A percentile compares a stretch with the other conserved stretches of the same genome.
phyloP scores from a whole-genome alignment of 176 grass and related monocot genomes.

The Themeda triandra region DNA sequence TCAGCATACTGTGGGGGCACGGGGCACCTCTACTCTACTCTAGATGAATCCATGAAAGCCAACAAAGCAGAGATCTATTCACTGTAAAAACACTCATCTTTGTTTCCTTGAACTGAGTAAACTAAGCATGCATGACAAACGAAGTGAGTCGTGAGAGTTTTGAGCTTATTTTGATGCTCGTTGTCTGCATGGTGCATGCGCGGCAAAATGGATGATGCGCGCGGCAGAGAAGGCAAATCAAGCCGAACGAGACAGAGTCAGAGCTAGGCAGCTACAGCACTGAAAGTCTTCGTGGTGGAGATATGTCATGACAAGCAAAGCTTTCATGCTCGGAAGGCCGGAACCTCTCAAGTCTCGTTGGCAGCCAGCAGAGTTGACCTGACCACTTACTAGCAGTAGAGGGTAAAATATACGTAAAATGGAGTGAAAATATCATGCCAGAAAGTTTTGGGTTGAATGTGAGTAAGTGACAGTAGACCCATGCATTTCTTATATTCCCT shows the following conservation, averaged over 20 bases:
- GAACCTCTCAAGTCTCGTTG: too few species aligned
- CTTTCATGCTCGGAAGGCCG: too few species aligned
- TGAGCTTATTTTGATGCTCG: neutral
- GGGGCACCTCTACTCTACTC: neutral
- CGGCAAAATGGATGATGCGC: slow-evolving; percentile 30
- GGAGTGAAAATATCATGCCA: neutral
- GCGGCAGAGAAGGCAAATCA: neutral
- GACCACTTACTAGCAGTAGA: too few species aligned
- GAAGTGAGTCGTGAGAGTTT: too few species aligned
- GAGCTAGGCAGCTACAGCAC: too few species aligned
- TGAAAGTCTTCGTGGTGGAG: neutral
- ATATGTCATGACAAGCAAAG: too few species aligned
- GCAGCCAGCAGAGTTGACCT: neutral
- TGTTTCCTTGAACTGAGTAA: slow-evolving; percentile 15
- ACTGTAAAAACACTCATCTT: neutral
- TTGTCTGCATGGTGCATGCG: neutral
- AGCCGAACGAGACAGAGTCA: neutral
- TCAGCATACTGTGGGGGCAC: neutral
- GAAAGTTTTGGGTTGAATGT: neutral
- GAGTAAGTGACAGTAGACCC: too few species aligned
- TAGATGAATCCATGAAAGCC: neutral
- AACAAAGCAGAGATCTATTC: neutral
- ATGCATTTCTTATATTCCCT: too few species aligned
- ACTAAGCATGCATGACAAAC: too few species aligned
- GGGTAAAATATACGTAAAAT: too few species aligned